These are phyloP conservation scores for Debaryomyces tyrocola DNA, from an alignment of 805 yeast species.

Conservation along the genomic window DNA sequence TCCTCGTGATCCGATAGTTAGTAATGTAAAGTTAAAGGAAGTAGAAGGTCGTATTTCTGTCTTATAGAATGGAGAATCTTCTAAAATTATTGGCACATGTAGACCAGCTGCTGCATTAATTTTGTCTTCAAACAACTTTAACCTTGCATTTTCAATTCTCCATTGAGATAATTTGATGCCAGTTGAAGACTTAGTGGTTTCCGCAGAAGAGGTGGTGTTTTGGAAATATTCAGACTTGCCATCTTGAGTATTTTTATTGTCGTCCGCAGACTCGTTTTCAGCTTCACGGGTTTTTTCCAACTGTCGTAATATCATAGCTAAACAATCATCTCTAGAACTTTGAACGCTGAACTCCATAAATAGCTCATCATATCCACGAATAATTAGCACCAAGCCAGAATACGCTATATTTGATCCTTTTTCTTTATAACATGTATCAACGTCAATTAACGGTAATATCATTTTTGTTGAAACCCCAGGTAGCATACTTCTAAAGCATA, in stretches of 20 bases:
- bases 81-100: conserved; percentile 67
- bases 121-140: conserved; percentile 67
- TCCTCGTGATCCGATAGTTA: conserved; percentile 94
- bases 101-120: conserved; percentile 59
- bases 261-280: conserved; percentile 20
- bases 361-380: conserved; percentile 75
- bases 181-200: neutral
- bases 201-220: neutral
- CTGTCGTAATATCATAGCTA: conserved; percentile 48
- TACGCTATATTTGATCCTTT: conserved; percentile 68
- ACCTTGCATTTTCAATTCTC: conserved; percentile 54
- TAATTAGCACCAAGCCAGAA: conserved; percentile 66
- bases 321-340: conserved; percentile 73
- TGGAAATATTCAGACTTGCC: neutral
- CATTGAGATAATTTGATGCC: conserved; percentile 15
- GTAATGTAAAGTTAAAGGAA: conserved; percentile 58
- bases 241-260: conserved; percentile 4
- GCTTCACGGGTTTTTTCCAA: conserved; percentile 40
- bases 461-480: conserved; percentile 79
- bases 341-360: conserved; percentile 72
- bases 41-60: conserved; percentile 55
- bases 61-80: conserved; percentile 57
- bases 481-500: conserved; percentile 79
- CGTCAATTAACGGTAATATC: conserved; percentile 75
- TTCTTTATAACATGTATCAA: conserved; percentile 68